Percentiles rank a stretch among this genome's conserved stretches.
These are phyloP conservation scores for Entelexis paramagnoliae DNA, from an alignment of 1,139 yeast genomes.

Conservation along the genomic window DNA sequence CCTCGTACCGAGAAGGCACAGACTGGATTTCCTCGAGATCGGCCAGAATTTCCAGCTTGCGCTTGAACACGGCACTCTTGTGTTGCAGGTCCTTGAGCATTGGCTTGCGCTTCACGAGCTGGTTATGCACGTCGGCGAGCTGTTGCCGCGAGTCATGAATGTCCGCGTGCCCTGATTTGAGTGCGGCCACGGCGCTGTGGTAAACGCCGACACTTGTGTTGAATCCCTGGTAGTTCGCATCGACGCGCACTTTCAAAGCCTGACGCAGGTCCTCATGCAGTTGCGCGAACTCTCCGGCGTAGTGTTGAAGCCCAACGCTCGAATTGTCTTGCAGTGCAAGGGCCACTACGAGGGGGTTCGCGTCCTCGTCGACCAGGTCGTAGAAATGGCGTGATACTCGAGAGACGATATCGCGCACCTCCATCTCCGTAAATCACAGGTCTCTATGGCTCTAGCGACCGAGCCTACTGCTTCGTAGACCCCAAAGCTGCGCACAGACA, in stretches of 20 bases:
- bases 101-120: conserved; percentile 47
- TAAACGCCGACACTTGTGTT: conserved; percentile 74
- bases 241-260: conserved; percentile 60
- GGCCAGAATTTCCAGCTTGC: conserved; percentile 60
- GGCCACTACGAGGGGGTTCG: conserved; percentile 80
- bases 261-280: conserved; percentile 48
- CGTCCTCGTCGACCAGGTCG: conserved; percentile 36
- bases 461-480: background rate
- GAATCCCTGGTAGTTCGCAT: conserved; percentile 66
- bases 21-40: conserved; percentile 54
- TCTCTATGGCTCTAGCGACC: background rate
- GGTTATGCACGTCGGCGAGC: conserved; percentile 41
- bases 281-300: conserved; percentile 45
- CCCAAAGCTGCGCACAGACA: background rate
- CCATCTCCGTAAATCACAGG: conserved; percentile 9
- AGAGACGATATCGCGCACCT: conserved; percentile 19
- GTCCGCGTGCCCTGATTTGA: conserved; percentile 49
- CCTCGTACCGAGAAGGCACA: conserved; percentile 57
- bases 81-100: conserved; percentile 54
- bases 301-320: conserved; percentile 78
- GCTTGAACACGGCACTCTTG: conserved; percentile 51
- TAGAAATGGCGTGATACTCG: conserved; percentile 24
- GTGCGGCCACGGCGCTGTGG: conserved; percentile 47
- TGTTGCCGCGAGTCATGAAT: conserved; percentile 43
- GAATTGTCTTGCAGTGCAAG: conserved; percentile 71